These are phyloP conservation scores for Dactylellina drechsleri DNA, from an alignment of 2,329 filamentous ascomycete genomes.

Conservation along the genomic window DNA sequence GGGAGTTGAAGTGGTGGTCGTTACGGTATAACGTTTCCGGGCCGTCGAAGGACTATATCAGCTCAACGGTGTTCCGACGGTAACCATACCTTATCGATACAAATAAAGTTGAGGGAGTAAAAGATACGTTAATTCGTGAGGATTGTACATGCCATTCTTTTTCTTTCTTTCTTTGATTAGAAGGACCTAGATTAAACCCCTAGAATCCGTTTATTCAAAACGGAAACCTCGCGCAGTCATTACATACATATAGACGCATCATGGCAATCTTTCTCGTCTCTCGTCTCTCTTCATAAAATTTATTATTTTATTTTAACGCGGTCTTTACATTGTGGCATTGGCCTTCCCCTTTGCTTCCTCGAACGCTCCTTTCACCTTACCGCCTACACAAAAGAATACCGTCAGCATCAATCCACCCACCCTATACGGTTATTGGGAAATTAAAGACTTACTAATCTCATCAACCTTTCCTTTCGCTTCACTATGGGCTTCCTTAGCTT, in stretches of 20 bases:
- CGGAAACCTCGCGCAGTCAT: too few species aligned
- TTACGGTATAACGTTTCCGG: slow-evolving; percentile 36
- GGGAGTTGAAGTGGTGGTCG: slow-evolving; percentile 20
- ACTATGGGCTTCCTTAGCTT: slow-evolving; percentile 17
- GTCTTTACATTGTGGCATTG: background rate
- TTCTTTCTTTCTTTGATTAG: slow-evolving; percentile 1
- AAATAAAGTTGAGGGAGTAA: too few species aligned
- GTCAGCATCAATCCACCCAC: slow-evolving; percentile 26
- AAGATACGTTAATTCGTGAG: too few species aligned
- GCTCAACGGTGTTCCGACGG: slow-evolving; percentile 31
- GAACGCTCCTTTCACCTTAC: slow-evolving; percentile 45
- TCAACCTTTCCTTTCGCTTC: slow-evolving; percentile 34
- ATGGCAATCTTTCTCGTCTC: background rate
- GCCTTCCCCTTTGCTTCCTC: slow-evolving; percentile 35
- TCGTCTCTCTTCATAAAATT: slow-evolving; percentile 1
- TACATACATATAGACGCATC: background rate
- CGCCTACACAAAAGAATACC: slow-evolving; percentile 33
- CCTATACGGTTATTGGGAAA: background rate
- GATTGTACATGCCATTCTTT: background rate
- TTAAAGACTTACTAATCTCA: slow-evolving; percentile 36
- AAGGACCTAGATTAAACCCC: background rate
- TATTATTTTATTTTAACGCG: background rate
- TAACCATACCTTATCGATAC: background rate
- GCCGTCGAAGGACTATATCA: slow-evolving; percentile 38
- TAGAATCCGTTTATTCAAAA: background rate